phyloP scores from a whole-genome alignment of 495 filamentous ascomycete species.

The Hypomontagnella submonticulosa region DNA sequence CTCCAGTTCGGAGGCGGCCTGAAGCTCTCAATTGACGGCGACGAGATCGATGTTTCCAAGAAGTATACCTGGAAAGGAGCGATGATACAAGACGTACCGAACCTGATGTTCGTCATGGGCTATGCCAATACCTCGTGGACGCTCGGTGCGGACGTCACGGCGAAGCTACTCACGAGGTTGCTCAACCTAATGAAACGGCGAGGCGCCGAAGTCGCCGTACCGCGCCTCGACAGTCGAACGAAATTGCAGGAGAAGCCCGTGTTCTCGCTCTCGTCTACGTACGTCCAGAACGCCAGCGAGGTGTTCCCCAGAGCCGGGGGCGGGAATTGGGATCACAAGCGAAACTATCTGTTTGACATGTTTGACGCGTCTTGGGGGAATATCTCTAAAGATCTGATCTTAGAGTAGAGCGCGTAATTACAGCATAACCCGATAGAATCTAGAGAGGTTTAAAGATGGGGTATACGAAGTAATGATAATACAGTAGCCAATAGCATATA shows the following conservation, averaged over 20 bases:
- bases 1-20: conserved; percentile 33
- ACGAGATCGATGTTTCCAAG: conserved; percentile 32
- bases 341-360: conserved; percentile 18
- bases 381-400: neutral
- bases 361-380: conserved; percentile 5
- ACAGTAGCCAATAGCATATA: too few relatives aligned
- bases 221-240: conserved; percentile 15
- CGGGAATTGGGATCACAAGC: conserved; percentile 15
- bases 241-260: neutral
- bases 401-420: conserved; percentile 4
- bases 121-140: conserved; percentile 59
- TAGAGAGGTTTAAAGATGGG: neutral
- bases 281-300: conserved; percentile 45
- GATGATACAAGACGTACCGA: conserved; percentile 58
- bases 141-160: conserved; percentile 53
- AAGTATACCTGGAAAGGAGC: conserved; percentile 55
- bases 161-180: conserved; percentile 45
- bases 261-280: conserved; percentile 41
- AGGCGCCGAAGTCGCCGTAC: conserved; percentile 22
- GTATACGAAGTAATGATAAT: too few relatives aligned
- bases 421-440: neutral
- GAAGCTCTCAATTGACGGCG: conserved; percentile 45
- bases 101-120: conserved; percentile 51
- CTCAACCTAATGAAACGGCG: conserved; percentile 41
- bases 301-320: conserved; percentile 37